Evolutionary conservation across 257 asterid genomes (phyloP).

Genomic region (Gentiana dahurica): DNA sequence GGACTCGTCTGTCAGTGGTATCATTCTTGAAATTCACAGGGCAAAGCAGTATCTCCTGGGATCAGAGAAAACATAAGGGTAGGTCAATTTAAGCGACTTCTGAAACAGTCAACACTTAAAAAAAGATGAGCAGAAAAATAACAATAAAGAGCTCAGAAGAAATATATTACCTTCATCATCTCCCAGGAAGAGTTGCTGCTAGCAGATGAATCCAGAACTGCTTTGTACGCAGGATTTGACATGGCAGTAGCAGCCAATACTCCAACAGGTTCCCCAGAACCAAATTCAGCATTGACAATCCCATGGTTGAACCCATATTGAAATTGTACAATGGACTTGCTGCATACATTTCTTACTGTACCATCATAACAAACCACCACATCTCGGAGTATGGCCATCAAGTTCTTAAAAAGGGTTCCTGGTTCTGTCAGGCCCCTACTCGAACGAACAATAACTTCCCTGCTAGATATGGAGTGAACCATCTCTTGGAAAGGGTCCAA

Average conservation of each 20-base stretch:
- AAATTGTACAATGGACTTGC: slow-evolving; percentile 77
- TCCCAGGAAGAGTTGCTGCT: slow-evolving; percentile 97
- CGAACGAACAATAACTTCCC: slow-evolving; percentile 97
- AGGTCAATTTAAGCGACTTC: slow-evolving; percentile 6
- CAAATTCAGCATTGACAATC: slow-evolving; percentile 48
- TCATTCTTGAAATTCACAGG: slow-evolving; percentile 74
- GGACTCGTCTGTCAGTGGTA: slow-evolving; percentile 58
- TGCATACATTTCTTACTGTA: slow-evolving; percentile 72
- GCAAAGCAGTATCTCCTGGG: slow-evolving; percentile 90
- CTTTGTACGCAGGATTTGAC: slow-evolving; percentile 99
- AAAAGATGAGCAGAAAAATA: slow-evolving; percentile 5
- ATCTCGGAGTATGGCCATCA: slow-evolving; percentile 96
- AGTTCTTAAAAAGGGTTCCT: slow-evolving; percentile 75
- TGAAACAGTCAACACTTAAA: neutral
- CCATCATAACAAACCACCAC: slow-evolving; percentile 85
- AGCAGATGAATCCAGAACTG: slow-evolving; percentile 94
- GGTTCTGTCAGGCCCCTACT: slow-evolving; percentile 91
- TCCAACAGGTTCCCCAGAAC: slow-evolving; percentile 98
- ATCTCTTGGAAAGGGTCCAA: slow-evolving; percentile 87
- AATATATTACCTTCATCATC: slow-evolving; percentile 79
- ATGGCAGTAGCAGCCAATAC: slow-evolving; percentile 98
- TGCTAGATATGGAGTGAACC: slow-evolving; percentile 85
- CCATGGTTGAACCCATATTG: slow-evolving; percentile 66
- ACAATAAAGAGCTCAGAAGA: slow-evolving; percentile 7
- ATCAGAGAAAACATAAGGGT: slow-evolving; percentile 12